Percentiles rank a stretch among this genome's conserved stretches.
Conservation (phyloP, 345 rosid genomes). For the Crucihimalaya himalaica region DNA sequence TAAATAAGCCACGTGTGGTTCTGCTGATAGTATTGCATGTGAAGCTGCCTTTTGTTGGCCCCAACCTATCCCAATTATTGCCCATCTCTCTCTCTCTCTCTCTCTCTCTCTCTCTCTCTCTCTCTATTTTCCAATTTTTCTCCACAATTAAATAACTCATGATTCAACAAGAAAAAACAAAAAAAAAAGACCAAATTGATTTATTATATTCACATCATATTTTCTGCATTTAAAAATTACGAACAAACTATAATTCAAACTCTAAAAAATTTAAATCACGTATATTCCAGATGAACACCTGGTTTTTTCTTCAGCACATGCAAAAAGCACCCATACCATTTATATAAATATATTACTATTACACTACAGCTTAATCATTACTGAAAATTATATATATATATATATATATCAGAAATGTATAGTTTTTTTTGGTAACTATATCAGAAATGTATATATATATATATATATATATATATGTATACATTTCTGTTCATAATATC, state of each 20-base stretch:
- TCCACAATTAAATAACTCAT: slow-evolving; percentile 14
- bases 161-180: not conserved
- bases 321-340: slow-evolving; percentile 3
- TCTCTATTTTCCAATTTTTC: not conserved
- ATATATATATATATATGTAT: not conserved
- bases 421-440: too few relatives aligned
- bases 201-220: not conserved
- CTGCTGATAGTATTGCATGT: slow-evolving; percentile 36
- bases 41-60: slow-evolving; percentile 33
- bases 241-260: not conserved
- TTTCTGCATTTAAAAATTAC: not conserved
- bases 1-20: slow-evolving; percentile 35
- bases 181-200: not conserved
- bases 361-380: not conserved
- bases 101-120: not conserved
- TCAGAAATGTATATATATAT: not conserved
- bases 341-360: too few relatives aligned
- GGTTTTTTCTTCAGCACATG: slow-evolving; percentile 26
- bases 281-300: slow-evolving; percentile 14
- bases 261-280: not conserved
- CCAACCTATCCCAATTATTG: slow-evolving; percentile 36
- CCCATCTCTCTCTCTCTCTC: not conserved
- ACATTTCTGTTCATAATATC: slow-evolving; percentile 1
- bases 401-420: not conserved
- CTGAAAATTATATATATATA: slow-evolving; percentile 1